These are phyloP conservation scores for Aspergillus chevalieri DNA, from an alignment of 2,329 filamentous ascomycete species.

Conservation along the genomic window DNA sequence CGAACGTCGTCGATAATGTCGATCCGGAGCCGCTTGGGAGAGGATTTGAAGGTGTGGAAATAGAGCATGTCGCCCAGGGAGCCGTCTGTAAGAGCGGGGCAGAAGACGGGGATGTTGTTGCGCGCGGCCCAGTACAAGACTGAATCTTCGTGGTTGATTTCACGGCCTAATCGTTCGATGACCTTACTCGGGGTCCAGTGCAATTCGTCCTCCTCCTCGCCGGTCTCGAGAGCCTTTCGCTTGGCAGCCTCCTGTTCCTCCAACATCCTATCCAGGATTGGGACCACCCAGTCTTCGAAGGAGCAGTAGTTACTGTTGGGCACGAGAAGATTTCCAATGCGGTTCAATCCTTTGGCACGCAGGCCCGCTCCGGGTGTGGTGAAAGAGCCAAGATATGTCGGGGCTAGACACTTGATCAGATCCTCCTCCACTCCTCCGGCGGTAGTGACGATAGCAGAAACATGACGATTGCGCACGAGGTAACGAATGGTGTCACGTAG, in stretches of 20 bases:
- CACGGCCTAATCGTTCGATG: conserved; percentile 80
- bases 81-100: conserved; percentile 89
- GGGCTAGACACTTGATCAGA: conserved; percentile 93
- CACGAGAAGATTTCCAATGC: conserved; percentile 91
- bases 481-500: conserved; percentile 86
- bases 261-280: conserved; percentile 90
- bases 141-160: conserved; percentile 86
- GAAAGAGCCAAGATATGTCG: conserved; percentile 89
- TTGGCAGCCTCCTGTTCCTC: conserved; percentile 83
- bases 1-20: conserved; percentile 94
- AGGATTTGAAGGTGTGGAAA: conserved; percentile 92
- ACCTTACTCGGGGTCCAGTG: conserved; percentile 93
- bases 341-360: conserved; percentile 80
- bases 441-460: conserved; percentile 90
- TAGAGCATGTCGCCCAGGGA: conserved; percentile 97
- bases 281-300: conserved; percentile 96
- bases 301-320: conserved; percentile 96
- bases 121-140: conserved; percentile 98
- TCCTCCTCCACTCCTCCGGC: conserved; percentile 96
- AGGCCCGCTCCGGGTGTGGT: conserved; percentile 68
- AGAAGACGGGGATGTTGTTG: conserved; percentile 96
- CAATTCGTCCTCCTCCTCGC: conserved; percentile 57
- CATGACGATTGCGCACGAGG: conserved; percentile 84
- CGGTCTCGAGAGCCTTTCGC: conserved; percentile 41
- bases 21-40: conserved; percentile 71